phyloP scores from a whole-genome alignment of 169 alveolate species.

The Eimeria praecox region DNA sequence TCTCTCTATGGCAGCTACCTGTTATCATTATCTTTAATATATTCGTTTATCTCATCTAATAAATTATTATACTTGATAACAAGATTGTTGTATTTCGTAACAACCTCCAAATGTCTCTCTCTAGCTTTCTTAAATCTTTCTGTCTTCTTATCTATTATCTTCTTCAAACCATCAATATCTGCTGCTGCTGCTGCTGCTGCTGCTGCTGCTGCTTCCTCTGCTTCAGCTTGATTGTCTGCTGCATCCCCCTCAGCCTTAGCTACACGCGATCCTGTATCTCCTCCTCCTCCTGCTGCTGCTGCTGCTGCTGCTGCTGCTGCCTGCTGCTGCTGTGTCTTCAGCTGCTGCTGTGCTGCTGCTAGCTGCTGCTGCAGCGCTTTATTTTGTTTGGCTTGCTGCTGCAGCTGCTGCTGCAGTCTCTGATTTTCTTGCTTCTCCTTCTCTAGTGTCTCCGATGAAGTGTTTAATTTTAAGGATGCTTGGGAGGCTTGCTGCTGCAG shows the following conservation, averaged over 20 bases:
- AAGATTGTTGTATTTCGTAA: background rate
- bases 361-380: conserved; percentile 19
- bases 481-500: conserved; percentile 9
- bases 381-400: background rate
- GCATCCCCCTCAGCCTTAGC: conserved; percentile 1
- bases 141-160: background rate
- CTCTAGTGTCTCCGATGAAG: background rate
- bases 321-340: no score
- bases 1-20: background rate
- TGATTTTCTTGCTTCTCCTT: no score
- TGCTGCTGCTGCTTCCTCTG: conserved; percentile 44
- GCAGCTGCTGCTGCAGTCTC: conserved; percentile 18
- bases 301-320: no score
- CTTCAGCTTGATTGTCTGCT: background rate
- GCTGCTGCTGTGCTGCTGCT: no score
- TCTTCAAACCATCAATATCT: no score
- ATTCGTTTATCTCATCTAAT: background rate
- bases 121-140: background rate
- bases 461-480: background rate
- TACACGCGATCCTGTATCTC: background rate
- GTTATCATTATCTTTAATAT: background rate
- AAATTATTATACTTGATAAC: conserved; percentile 1
- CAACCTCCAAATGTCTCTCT: conserved; percentile 36
- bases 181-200: no score
- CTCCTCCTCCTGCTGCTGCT: background rate